phyloP scores from a whole-genome alignment of 257 asterid genomes.

The Rhazya stricta region DNA sequence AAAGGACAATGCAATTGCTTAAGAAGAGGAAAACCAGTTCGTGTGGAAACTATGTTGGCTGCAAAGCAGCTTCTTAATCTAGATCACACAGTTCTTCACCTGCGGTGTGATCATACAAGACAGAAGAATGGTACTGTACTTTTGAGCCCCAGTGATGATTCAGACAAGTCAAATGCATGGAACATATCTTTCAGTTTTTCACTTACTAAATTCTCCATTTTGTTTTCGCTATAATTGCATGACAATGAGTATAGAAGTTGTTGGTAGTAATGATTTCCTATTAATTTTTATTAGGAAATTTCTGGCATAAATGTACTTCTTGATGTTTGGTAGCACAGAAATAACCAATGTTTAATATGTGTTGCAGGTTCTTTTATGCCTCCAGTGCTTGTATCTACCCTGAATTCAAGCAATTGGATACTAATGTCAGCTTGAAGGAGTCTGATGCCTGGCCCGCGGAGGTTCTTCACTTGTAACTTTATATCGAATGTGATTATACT shows the following conservation, averaged over 20 bases:
- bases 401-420: slow-evolving; percentile 77
- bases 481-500: slow-evolving; percentile 3
- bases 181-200: background rate
- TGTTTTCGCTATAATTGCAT: background rate
- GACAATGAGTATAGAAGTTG: background rate
- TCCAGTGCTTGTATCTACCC: slow-evolving; percentile 91
- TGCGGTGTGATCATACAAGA: background rate
- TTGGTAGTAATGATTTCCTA: background rate
- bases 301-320: background rate
- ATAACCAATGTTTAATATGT: background rate
- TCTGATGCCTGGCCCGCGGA: slow-evolving; percentile 96
- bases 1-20: background rate
- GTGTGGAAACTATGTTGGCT: background rate
- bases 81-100: background rate
- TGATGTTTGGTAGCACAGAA: background rate
- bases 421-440: slow-evolving; percentile 89
- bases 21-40: background rate
- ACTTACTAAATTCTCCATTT: background rate
- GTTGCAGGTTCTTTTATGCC: slow-evolving; percentile 74
- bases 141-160: background rate
- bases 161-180: background rate
- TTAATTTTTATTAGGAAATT: background rate
- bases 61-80: background rate
- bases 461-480: slow-evolving; percentile 33
- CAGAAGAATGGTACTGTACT: background rate